Percentiles rank a stretch among this genome's conserved stretches.
Evolutionary conservation across 768 basidiomycete genomes (phyloP).

Genomic region (Pleurotus citrinopileatus): DNA sequence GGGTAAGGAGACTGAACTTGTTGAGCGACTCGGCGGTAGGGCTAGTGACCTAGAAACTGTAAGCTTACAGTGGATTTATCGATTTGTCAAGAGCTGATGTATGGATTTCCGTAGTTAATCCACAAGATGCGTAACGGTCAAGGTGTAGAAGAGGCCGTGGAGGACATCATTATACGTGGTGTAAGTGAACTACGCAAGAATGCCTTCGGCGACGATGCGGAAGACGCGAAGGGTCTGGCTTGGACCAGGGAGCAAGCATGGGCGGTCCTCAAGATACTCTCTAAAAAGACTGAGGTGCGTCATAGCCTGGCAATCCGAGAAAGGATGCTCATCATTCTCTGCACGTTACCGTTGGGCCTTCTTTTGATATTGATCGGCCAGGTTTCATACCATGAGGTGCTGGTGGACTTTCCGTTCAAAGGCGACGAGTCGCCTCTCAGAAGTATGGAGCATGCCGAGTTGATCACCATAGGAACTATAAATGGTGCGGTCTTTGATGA

Average conservation of each 20-base stretch:
- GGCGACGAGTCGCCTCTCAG: conserved; percentile 81
- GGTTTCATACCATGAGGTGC: conserved; percentile 79
- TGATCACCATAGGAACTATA: conserved; percentile 75
- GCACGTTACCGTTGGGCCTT: too few relatives aligned
- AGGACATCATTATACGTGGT: conserved; percentile 81
- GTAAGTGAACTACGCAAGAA: conserved; percentile 85
- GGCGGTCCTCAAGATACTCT: conserved; percentile 72
- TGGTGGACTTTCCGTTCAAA: conserved; percentile 87
- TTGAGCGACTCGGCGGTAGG: conserved; percentile 84
- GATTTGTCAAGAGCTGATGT: not conserved
- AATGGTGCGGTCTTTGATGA: conserved; percentile 47
- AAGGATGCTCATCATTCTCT: not conserved
- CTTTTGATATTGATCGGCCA: conserved; percentile 30
- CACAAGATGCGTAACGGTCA: conserved; percentile 81
- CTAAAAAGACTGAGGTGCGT: conserved; percentile 61
- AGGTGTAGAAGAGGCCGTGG: conserved; percentile 75
- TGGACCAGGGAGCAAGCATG: conserved; percentile 92
- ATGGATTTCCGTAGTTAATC: conserved; percentile 51
- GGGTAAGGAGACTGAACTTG: conserved; percentile 47
- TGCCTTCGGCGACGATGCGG: conserved; percentile 89
- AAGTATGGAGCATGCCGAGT: conserved; percentile 84
- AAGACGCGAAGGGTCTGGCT: conserved; percentile 77
- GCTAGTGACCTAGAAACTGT: conserved; percentile 88
- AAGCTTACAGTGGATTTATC: conserved; percentile 22
- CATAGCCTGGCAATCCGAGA: not conserved